Evolutionary conservation across 2,329 filamentous ascomycete species (phyloP).

Genomic region (Aureobasidium sp.): DNA sequence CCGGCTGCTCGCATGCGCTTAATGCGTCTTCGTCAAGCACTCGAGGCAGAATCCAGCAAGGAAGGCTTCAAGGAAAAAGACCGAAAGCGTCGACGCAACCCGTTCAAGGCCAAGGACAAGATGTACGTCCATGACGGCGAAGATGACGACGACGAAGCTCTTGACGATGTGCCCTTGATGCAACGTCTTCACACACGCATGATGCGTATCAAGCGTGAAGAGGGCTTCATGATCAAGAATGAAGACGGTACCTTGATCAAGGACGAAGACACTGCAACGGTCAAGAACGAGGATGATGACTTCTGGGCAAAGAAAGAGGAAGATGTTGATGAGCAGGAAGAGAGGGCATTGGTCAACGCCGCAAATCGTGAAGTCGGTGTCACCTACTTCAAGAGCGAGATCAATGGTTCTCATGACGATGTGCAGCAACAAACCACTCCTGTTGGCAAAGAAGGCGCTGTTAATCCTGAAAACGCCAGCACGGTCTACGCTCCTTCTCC

Average conservation of each 20-base stretch:
- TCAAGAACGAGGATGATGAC: background rate
- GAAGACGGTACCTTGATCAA: constrained; percentile 5
- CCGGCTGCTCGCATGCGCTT: constrained; percentile 18
- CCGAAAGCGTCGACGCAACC: constrained; percentile 1
- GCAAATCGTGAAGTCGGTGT: background rate
- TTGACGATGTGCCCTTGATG: constrained; percentile 11
- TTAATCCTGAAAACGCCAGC: background rate
- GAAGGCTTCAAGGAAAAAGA: constrained; percentile 4
- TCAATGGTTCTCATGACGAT: background rate
- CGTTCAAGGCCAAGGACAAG: constrained; percentile 12
- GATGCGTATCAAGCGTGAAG: constrained; percentile 9
- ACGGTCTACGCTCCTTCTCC: background rate
- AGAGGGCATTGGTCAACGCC: background rate
- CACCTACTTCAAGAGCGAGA: background rate
- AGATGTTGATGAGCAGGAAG: background rate
- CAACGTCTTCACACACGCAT: background rate
- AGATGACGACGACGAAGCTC: constrained; percentile 5
- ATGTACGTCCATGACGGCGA: background rate
- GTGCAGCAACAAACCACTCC: background rate
- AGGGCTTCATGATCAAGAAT: constrained; percentile 3
- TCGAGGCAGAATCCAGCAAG: constrained; percentile 11
- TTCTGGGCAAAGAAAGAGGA: constrained; percentile 6
- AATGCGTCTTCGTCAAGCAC: constrained; percentile 11
- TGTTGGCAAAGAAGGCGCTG: background rate
- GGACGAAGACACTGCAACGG: background rate